Evolutionary conservation across 2,329 filamentous ascomycete genomes (phyloP), one percentile per base, ranked within the genome.

Genomic region (Sphaerulina populicola): DNA sequence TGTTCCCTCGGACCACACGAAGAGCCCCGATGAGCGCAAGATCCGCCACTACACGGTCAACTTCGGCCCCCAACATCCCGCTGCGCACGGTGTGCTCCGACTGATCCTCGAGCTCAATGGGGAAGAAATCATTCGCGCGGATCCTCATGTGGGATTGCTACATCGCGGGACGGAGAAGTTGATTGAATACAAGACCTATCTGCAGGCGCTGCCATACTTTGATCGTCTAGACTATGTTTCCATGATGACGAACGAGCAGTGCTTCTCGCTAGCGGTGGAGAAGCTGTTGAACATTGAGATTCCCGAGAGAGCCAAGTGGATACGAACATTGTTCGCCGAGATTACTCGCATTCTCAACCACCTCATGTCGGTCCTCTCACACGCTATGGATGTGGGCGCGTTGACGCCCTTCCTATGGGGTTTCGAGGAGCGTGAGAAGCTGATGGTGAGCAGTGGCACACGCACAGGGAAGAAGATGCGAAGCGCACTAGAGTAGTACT

Each of bases 211-310:
- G 68, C 93, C 93, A 51, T 98, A 98, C 77, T 98, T 98, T 70
- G 93, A 98, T 74, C 88, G 93, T 63, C 79, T 98, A 71, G 93
- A 98, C 74, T 98, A 98, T 72, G 90, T 96, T 63, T 96, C 89
- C 66, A 98, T 98, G 94, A 98, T 98, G 93, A 98, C 93, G 66
- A 98, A 98, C 73, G 93, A 98, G 78, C 93, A 98, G 74, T 95
- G 89, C 68, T 98, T 88, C 73, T 82, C 89, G 35, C 79, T 98
- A 60, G 93, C 89, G 15, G 91, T 97, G 50, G 93, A 98, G 80
- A 98, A 98, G 79, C 79, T 98, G 55, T 77, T 98, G 65, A 98
- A 98, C 72, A 78, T 98, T 60, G 94, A 98, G 70, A 87, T 98
- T 58, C 93, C 93, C 21, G 86, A 93, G 59, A 80, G 93, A 66